phyloP scores from a whole-genome alignment of 1,139 yeast species.

The Pichia sp. region DNA sequence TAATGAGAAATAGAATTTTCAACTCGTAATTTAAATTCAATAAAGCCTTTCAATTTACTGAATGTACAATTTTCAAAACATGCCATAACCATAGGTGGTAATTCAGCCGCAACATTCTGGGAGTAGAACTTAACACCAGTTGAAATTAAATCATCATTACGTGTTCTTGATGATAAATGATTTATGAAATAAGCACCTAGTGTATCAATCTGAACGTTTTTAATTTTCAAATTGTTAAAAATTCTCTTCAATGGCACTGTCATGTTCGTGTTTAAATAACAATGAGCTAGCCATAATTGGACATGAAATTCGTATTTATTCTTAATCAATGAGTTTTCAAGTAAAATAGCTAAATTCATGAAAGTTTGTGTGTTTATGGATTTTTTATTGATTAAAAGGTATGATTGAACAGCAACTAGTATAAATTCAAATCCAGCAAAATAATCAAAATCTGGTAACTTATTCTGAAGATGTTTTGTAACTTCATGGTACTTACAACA shows the following conservation, averaged over 20 bases:
- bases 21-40: conserved; percentile 43
- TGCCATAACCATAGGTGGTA: conserved; percentile 37
- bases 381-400: conserved; percentile 15
- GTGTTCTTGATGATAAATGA: conserved; percentile 37
- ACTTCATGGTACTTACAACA: conserved; percentile 20
- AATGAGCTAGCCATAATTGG: conserved; percentile 61
- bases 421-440: conserved; percentile 61
- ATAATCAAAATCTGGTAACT: conserved; percentile 52
- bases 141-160: conserved; percentile 18
- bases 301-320: conserved; percentile 65
- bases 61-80: conserved; percentile 52
- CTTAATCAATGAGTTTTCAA: conserved; percentile 41
- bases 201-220: conserved; percentile 76
- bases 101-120: conserved; percentile 44
- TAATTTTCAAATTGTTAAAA: conserved; percentile 53
- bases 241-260: conserved; percentile 44
- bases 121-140: conserved; percentile 37
- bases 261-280: conserved; percentile 58
- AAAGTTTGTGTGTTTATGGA: conserved; percentile 19
- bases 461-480: conserved; percentile 26
- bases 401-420: conserved; percentile 39
- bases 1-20: conserved; percentile 33
- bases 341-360: conserved; percentile 34
- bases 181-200: conserved; percentile 51
- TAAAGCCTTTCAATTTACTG: conserved; percentile 56